phyloP scores from a whole-genome alignment of 163 green algal species.

The Trebouxiophyceae sp. region DNA sequence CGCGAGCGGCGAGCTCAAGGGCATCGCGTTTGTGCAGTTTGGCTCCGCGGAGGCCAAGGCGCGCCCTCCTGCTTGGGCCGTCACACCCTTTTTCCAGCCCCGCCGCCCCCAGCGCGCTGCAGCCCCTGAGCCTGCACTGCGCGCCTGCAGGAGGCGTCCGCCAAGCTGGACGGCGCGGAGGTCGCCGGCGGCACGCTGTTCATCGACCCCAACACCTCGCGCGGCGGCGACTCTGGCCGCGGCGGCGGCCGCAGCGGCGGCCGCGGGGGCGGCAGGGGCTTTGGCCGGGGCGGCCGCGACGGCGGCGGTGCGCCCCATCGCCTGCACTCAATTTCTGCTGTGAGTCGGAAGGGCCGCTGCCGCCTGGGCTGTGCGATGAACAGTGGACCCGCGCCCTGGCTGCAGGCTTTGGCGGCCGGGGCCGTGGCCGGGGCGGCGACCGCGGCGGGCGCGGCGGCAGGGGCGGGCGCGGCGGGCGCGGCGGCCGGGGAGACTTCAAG shows the following conservation, averaged over 20 bases:
- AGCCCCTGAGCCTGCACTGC: neutral
- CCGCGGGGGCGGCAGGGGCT: slow-evolving; percentile 23
- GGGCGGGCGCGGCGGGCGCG: slow-evolving; percentile 8
- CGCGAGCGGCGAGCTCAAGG: slow-evolving; percentile 69
- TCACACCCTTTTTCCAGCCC: neutral
- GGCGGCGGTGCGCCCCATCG: neutral
- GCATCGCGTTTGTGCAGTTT: slow-evolving; percentile 90
- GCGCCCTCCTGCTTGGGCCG: neutral
- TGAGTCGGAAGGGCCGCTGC: neutral
- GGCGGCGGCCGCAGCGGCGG: slow-evolving; percentile 37
- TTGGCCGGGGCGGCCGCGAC: slow-evolving; percentile 4
- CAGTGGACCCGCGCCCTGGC: neutral
- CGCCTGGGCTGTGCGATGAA: neutral
- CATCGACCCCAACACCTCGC: slow-evolving; percentile 66
- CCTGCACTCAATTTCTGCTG: neutral
- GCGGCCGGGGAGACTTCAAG: slow-evolving; percentile 34
- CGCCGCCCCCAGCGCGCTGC: neutral
- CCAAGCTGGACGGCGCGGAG: slow-evolving; percentile 72
- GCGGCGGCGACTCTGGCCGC: slow-evolving; percentile 26
- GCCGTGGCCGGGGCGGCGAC: slow-evolving; percentile 9
- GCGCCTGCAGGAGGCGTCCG: slow-evolving; percentile 14
- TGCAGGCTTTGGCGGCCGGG: neutral
- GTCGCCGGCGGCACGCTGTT: slow-evolving; percentile 70
- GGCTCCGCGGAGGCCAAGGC: slow-evolving; percentile 60
- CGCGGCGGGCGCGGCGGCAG: slow-evolving; percentile 13